These are phyloP conservation scores for Pseudonitzschia pungens DNA, from an alignment of 108 stramenopile genomes.

Conservation along the genomic window DNA sequence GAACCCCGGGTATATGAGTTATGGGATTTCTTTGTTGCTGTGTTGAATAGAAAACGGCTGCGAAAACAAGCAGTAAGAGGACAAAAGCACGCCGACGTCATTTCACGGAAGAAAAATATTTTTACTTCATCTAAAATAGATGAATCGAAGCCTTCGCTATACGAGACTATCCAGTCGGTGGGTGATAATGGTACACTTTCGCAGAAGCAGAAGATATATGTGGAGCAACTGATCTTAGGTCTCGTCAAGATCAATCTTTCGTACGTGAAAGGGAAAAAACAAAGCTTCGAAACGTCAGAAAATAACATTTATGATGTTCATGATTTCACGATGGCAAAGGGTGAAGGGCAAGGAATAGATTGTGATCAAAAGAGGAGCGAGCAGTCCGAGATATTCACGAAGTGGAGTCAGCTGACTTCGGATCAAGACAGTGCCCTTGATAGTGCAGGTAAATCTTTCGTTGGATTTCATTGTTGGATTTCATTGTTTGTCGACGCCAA, in stretches of 20 bases:
- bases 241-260: constrained; percentile 72
- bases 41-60: constrained; percentile 44
- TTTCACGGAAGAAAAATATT: constrained; percentile 27
- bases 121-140: constrained; percentile 15
- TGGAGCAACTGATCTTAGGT: constrained; percentile 72
- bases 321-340: constrained; percentile 21
- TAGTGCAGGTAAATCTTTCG: constrained; percentile 24
- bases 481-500: not conserved
- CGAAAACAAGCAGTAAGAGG: constrained; percentile 34
- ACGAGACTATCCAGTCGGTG: constrained; percentile 26
- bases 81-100: constrained; percentile 14
- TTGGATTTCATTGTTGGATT: not conserved
- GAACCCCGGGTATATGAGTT: constrained; percentile 72
- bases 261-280: constrained; percentile 72
- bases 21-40: constrained; percentile 64
- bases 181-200: constrained; percentile 8
- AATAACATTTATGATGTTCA: constrained; percentile 33
- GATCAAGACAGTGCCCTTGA: constrained; percentile 42
- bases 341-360: not conserved
- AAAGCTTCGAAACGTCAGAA: constrained; percentile 39
- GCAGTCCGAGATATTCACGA: constrained; percentile 43
- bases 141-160: constrained; percentile 7
- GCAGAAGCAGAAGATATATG: constrained; percentile 55
- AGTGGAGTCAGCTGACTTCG: constrained; percentile 52
- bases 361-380: constrained; percentile 16